Percentiles rank a stretch among this genome's conserved stretches.
Conservation (phyloP, 495 filamentous ascomycete species). For the Immersiella caudata region DNA sequence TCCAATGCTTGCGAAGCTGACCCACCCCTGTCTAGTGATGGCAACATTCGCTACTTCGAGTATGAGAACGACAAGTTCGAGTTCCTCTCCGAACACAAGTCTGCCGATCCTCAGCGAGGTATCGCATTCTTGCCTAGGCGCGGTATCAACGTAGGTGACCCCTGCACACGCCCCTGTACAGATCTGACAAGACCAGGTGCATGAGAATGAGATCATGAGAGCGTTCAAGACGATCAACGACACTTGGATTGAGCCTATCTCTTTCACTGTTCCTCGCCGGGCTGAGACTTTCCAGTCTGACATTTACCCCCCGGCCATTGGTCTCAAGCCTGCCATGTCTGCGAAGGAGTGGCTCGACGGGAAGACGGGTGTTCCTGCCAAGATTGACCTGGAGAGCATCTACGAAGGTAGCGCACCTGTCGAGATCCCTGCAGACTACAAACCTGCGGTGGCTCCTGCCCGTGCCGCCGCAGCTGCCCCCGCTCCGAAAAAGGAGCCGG, state of each 20-base stretch:
- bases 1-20: neutral
- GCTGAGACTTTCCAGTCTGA: constrained; percentile 98
- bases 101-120: constrained; percentile 88
- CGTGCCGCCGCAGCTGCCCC: constrained; percentile 49
- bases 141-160: constrained; percentile 73
- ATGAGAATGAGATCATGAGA: constrained; percentile 95
- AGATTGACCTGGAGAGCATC: constrained; percentile 89
- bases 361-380: constrained; percentile 78
- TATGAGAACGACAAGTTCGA: constrained; percentile 98
- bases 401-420: constrained; percentile 80
- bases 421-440: constrained; percentile 72
- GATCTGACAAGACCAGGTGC: constrained; percentile 55
- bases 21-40: constrained; percentile 63
- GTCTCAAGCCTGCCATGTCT: constrained; percentile 75
- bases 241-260: constrained; percentile 90
- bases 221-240: constrained; percentile 97
- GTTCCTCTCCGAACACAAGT: constrained; percentile 94
- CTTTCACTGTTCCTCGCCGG: constrained; percentile 92
- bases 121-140: constrained; percentile 94
- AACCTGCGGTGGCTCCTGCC: constrained; percentile 51
- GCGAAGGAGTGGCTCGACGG: constrained; percentile 84
- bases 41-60: constrained; percentile 98
- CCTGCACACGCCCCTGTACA: neutral
- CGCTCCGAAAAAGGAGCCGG: constrained; percentile 58
- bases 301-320: constrained; percentile 85